A percentile compares a stretch with the other conserved stretches of the same genome.
Evolutionary conservation across 164 flowering plant genomes (phyloP).

Genomic region (Taxillus chinensis): DNA sequence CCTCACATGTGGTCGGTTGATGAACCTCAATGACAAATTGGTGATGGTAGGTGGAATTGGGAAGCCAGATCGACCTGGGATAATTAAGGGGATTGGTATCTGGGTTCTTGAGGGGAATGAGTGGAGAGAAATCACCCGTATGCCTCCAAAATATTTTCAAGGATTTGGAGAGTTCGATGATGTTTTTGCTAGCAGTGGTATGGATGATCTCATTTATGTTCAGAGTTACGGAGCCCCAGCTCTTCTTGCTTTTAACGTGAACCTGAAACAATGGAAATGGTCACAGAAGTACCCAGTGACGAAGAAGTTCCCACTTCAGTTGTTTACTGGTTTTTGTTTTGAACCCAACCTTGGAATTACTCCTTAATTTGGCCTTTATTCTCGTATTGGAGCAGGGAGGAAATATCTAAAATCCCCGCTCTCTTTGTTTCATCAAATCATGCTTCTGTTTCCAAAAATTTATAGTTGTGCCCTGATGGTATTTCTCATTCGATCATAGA

Average conservation of each 20-base stretch:
- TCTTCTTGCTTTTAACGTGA: conserved; percentile 65
- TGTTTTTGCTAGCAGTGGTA: conserved; percentile 80
- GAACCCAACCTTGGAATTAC: conserved; percentile 75
- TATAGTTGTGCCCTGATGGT: not conserved
- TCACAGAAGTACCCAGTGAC: conserved; percentile 78
- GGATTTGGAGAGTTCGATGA: conserved; percentile 95
- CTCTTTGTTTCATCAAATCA: conserved; percentile 1
- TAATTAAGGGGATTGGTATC: conserved; percentile 86
- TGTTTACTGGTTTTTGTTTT: conserved; percentile 87
- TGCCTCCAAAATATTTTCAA: conserved; percentile 86
- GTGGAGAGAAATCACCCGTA: conserved; percentile 71
- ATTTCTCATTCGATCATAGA: not conserved
- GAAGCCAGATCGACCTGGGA: conserved; percentile 63
- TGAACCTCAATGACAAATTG: conserved; percentile 74
- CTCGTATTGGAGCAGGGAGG: not conserved
- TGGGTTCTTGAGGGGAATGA: conserved; percentile 61
- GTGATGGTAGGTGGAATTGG: conserved; percentile 98
- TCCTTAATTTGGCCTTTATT: conserved; percentile 26
- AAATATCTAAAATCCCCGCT: not conserved
- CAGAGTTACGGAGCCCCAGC: conserved; percentile 87
- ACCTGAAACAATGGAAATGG: conserved; percentile 74
- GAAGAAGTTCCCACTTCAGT: conserved; percentile 83
- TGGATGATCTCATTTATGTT: conserved; percentile 63
- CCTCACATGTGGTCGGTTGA: conserved; percentile 83
- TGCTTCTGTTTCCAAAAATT: not conserved